Evolutionary conservation across 768 basidiomycete species (phyloP).

Genomic region (Lactarius sanguifluus): DNA sequence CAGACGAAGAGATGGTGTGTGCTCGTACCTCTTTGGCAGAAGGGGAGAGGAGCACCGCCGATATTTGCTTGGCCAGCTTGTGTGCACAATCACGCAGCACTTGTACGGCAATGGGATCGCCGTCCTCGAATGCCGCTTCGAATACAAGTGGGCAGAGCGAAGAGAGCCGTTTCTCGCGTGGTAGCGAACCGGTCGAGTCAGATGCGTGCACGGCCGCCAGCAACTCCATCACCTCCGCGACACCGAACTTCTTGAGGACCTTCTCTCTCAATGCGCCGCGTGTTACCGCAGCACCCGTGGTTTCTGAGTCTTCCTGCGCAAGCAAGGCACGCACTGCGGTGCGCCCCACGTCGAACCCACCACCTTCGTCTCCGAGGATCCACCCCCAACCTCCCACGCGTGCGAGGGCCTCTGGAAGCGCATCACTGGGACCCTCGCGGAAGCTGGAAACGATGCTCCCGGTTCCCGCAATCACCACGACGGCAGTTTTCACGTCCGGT

Average conservation of each 20-base stretch:
- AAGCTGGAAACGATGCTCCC: constrained; percentile 77
- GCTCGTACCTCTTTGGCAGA: constrained; percentile 17
- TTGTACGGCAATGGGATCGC: constrained; percentile 61
- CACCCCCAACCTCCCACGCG: constrained; percentile 26
- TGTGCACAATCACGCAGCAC: constrained; percentile 55
- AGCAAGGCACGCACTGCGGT: constrained; percentile 72
- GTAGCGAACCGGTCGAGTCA: constrained; percentile 46
- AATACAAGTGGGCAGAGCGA: constrained; percentile 78
- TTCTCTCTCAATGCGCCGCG: constrained; percentile 42
- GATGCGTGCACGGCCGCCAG: constrained; percentile 62
- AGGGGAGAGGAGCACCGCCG: constrained; percentile 48
- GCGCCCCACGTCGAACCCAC: constrained; percentile 77
- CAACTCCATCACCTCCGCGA: constrained; percentile 59
- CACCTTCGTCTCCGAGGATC: constrained; percentile 51
- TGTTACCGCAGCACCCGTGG: constrained; percentile 29
- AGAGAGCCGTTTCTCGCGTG: constrained; percentile 74
- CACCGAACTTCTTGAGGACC: constrained; percentile 56
- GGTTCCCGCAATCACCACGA: constrained; percentile 79
- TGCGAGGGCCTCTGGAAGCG: constrained; percentile 18
- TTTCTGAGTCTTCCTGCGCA: constrained; percentile 51
- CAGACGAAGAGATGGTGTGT: background rate
- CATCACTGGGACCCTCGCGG: constrained; percentile 35
- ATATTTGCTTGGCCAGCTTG: constrained; percentile 59
- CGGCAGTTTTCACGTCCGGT: constrained; percentile 56
- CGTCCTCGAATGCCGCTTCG: constrained; percentile 65